phyloP scores from a whole-genome alignment of 2,329 filamentous ascomycete species.

The Cladobotryum mycophilum region DNA sequence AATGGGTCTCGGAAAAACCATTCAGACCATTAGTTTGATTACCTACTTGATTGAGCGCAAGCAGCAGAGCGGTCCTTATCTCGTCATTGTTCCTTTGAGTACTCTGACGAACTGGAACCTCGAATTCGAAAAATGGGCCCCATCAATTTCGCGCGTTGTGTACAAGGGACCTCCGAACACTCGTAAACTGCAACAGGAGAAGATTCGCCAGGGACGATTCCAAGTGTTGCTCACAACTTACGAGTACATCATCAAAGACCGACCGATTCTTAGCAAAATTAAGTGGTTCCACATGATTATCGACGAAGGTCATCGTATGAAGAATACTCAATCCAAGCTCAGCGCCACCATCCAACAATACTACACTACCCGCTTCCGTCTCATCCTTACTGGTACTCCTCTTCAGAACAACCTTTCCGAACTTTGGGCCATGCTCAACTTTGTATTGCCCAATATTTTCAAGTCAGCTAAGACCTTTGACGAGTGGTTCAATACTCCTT shows the following conservation, averaged over 20 bases:
- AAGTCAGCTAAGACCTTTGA: constrained; percentile 98
- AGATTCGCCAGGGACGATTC: constrained; percentile 90
- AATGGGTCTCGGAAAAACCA: constrained; percentile 99
- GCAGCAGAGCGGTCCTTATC: constrained; percentile 81
- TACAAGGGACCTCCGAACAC: constrained; percentile 92
- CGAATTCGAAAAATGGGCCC: constrained; percentile 99
- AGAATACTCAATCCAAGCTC: constrained; percentile 94
- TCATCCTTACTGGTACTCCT: constrained; percentile 95
- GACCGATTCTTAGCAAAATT: constrained; percentile 91
- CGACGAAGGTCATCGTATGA: constrained; percentile 99
- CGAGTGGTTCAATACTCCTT: constrained; percentile 99
- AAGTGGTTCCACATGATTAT: constrained; percentile 99
- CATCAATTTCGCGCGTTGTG: constrained; percentile 76
- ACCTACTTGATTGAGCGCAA: constrained; percentile 97
- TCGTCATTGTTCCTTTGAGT: constrained; percentile 95
- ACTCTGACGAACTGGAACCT: constrained; percentile 98
- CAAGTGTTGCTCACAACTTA: constrained; percentile 96
- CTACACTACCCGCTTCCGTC: constrained; percentile 88
- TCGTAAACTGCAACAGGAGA: constrained; percentile 85
- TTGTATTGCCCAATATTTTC: constrained; percentile 96
- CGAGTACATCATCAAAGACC: constrained; percentile 99
- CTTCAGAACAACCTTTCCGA: constrained; percentile 96
- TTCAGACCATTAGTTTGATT: constrained; percentile 96
- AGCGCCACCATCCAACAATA: constrained; percentile 92
- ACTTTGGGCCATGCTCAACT: constrained; percentile 97